Conservation (phyloP, 108 stramenopile species). For the Stephanodiscus triporus region DNA sequence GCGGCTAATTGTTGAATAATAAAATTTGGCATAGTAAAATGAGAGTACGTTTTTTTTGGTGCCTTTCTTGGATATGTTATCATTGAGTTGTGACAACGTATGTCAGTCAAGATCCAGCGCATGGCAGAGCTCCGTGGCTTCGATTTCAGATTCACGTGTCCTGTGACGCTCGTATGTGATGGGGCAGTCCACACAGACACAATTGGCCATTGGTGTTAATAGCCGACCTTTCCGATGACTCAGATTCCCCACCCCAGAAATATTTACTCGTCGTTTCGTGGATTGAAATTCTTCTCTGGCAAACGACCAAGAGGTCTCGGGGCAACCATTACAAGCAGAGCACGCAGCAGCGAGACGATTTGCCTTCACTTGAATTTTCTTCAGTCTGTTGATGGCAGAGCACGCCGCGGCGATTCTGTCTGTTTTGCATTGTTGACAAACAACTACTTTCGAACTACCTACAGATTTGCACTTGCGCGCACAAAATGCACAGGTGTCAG, state of each 20-base stretch:
- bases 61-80: too few species aligned
- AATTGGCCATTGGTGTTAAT: constrained; percentile 75
- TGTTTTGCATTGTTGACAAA: constrained; percentile 63
- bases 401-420: constrained; percentile 51
- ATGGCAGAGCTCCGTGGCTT: constrained; percentile 60
- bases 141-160: constrained; percentile 71
- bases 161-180: constrained; percentile 75
- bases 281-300: constrained; percentile 35
- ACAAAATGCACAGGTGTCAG: constrained; percentile 78
- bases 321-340: constrained; percentile 70
- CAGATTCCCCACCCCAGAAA: constrained; percentile 10
- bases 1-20: too few species aligned
- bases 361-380: constrained; percentile 56
- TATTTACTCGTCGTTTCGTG: constrained; percentile 25
- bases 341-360: constrained; percentile 65
- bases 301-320: constrained; percentile 71
- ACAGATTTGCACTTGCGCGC: constrained; percentile 67
- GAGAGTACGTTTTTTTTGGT: too few species aligned
- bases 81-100: too few species aligned
- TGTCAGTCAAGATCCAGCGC: constrained; percentile 22
- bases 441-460: constrained; percentile 67
- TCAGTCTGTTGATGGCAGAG: constrained; percentile 56
- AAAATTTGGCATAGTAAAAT: too few species aligned
- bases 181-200: constrained; percentile 88
- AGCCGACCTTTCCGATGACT: constrained; percentile 32